Evolutionary conservation across 805 yeast genomes (phyloP), one percentile per base, ranked within the genome.

Genomic region (Wickerhamiella nectarea): DNA sequence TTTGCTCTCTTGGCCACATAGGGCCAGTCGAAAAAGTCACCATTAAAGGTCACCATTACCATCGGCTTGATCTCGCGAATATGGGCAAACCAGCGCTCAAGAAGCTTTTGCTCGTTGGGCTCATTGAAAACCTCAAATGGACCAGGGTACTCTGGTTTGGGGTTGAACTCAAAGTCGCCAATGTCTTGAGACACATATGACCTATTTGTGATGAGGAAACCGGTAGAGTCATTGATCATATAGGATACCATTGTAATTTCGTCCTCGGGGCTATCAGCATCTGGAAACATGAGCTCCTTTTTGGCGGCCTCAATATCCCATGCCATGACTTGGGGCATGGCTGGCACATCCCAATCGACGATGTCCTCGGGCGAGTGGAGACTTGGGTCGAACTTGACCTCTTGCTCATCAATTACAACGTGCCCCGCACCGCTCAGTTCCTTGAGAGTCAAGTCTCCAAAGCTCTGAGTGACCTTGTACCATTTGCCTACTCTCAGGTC

Each of bases 21-120:
- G 1, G 99, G 99, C 97, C 98, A 91, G 68, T 91, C 99, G 64
- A 91, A 91, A 57, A 87, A 89, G 59, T 91, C 99, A 69, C 99
- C 99, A 64, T 91, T 91, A 56, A 84, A 91, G 0, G 98, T 91
- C 1, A 95, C 94, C 44, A 93, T 91, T n/a, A 91, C 94, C 0
- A 97, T 89, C 1, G 99, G 98, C 52, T 74, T 71, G 3, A 72
- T 81, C 35, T 91, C 97, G 49, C 86, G 67, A 19, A 91, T 74
- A 58, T 91, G 98, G 52, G 83, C 95, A 59, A 84, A 93, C 56
- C 93, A 91, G 46, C 83, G 66, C 43, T 70, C 66, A 25, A 91
- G 61, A 5, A 86, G 64, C 4, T 76, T 82, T 51, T 77, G 74
- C 62, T 91, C 99, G 57, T 83, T 80, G 0, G 74, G 69, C 59